These are phyloP conservation scores for Tetratostichococcus sp. DNA, from an alignment of 139 green algal species.

Conservation along the genomic window DNA sequence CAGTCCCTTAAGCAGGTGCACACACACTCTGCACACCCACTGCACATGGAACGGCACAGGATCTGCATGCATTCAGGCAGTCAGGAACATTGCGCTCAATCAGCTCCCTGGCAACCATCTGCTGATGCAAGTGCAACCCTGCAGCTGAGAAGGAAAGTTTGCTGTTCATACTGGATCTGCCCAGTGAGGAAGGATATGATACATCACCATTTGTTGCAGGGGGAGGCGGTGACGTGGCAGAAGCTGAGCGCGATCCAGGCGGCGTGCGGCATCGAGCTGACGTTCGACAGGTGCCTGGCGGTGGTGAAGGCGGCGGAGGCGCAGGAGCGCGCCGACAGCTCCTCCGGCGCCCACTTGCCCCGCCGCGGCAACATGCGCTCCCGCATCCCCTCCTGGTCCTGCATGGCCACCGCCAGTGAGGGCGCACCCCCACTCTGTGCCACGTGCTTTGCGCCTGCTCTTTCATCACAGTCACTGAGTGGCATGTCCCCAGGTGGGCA, in stretches of 20 bases:
- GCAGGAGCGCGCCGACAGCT: neutral
- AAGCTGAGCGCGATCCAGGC: slow-evolving; percentile 84
- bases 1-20: slow-evolving; percentile 22
- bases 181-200: too few species aligned
- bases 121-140: too few species aligned
- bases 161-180: too few species aligned
- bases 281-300: slow-evolving; percentile 77
- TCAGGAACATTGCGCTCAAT: too few species aligned
- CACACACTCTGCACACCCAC: too few species aligned
- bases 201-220: slow-evolving; percentile 38
- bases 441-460: too few species aligned
- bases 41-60: too few species aligned
- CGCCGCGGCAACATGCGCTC: slow-evolving; percentile 8
- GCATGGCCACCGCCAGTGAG: slow-evolving; percentile 28
- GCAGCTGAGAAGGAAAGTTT: too few species aligned
- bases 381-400: slow-evolving; percentile 52
- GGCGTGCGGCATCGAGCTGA: slow-evolving; percentile 88
- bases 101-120: too few species aligned
- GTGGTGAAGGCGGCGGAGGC: slow-evolving; percentile 20
- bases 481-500: too few species aligned
- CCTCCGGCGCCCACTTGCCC: neutral
- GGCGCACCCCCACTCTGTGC: neutral
- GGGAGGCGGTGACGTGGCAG: slow-evolving; percentile 79
- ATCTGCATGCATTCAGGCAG: too few species aligned
- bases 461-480: too few species aligned